Base-by-base conservation (phyloP, 2,329 filamentous ascomycete species). In the Botrytis fragariae region DNA sequence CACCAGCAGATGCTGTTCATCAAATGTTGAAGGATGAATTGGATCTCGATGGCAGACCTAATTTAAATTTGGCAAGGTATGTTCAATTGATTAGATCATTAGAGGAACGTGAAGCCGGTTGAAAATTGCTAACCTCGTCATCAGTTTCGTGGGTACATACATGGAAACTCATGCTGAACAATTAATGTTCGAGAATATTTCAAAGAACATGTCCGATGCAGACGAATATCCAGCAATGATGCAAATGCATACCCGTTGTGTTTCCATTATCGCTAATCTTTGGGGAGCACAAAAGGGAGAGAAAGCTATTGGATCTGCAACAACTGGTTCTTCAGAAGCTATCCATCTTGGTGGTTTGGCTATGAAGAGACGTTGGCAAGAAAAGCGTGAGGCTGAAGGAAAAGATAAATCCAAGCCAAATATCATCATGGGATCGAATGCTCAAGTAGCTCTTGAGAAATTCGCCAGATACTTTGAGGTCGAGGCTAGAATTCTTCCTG, bases 351-450 rank as follows among this genome's bases (percentile, higher is more conserved):
- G 90, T 45, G 90, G 90, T 1, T 82, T 93, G 32, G 91, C 91
- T 5, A 92, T 93, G 91, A 93, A 93, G 83, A 85, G 90, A n/a
- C 85, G 89, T 32, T 93, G 91, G 91, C 90, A 93, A 80, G 88
- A 92, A 77, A 87, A 86, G 77, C 85, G 90, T 16, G 84, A 82
- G 72, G 85, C 84, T 0, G 86, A 86, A 54, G 90, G 90, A 22
- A 92, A 92, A 75, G 89, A 91, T 76, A 87, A 85, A 1, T 84
- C 82, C 1, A 88, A 87, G 45, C 91, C 91, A 1, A 93, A 93
- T 78, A 92, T 93, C 75, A 84, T 93, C 78, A 93, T 93, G 91
- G 91, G 90, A 1, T 86, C 89, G 37, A 93, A 92, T 76, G 91
- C 91, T 2, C 91, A 93, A 81, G 91, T 93, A 0, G 91, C 91